phyloP scores from a whole-genome alignment of 345 rosid genomes.

The Salix purpurea region DNA sequence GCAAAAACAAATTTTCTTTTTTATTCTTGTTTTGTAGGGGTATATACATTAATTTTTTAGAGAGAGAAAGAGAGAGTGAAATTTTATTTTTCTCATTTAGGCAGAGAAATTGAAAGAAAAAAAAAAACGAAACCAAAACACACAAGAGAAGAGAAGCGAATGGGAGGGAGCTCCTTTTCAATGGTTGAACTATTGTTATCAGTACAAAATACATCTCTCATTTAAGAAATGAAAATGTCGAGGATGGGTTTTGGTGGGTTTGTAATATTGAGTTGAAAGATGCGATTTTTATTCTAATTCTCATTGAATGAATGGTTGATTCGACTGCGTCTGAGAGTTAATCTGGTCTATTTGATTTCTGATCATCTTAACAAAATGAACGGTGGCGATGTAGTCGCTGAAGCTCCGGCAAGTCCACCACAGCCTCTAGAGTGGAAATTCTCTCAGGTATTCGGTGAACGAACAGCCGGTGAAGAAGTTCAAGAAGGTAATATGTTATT shows the following conservation, averaged over 20 bases:
- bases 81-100: background rate
- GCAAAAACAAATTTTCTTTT: too few species aligned
- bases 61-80: background rate
- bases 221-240: background rate
- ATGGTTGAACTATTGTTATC: background rate
- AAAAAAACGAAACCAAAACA: background rate
- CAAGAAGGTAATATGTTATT: conserved; percentile 44
- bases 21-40: too few species aligned
- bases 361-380: conserved; percentile 39
- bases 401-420: conserved; percentile 48
- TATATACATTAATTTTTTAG: too few species aligned
- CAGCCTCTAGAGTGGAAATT: conserved; percentile 89
- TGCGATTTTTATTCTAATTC: conserved; percentile 17
- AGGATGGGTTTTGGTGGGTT: conserved; percentile 11
- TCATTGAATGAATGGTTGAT: background rate
- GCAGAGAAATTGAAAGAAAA: background rate
- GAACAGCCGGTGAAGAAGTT: conserved; percentile 90
- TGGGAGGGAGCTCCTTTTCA: background rate
- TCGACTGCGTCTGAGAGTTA: background rate
- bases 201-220: background rate
- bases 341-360: conserved; percentile 18
- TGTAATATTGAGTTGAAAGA: conserved; percentile 6
- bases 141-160: background rate
- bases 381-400: conserved; percentile 50
- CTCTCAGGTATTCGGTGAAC: conserved; percentile 98